A percentile compares a stretch with the other conserved stretches of the same genome.
phyloP scores from a whole-genome alignment of 2,329 filamentous ascomycete species.

The Sphaerulina musiva region DNA sequence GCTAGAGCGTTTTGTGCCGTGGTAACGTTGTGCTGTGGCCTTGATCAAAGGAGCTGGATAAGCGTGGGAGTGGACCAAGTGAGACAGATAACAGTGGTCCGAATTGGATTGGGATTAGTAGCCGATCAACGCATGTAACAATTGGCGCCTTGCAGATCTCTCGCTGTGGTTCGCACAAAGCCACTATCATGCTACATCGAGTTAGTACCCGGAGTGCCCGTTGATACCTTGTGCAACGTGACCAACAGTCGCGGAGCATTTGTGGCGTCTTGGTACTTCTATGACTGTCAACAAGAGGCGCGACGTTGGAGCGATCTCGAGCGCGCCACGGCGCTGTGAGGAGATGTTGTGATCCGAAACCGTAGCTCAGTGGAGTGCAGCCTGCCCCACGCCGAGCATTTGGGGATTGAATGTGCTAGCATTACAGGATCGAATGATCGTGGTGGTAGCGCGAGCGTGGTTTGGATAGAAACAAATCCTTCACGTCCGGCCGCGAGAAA shows the following conservation, averaged over 20 bases:
- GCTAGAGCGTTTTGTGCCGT: slow-evolving; percentile 6
- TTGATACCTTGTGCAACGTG: not conserved
- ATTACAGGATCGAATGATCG: not conserved
- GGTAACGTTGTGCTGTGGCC: slow-evolving; percentile 12
- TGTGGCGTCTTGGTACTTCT: not conserved
- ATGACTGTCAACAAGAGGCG: not conserved
- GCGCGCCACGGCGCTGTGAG: not conserved
- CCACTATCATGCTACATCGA: not conserved
- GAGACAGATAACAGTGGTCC: slow-evolving; percentile 4
- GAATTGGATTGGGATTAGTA: not conserved
- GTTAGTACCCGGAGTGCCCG: not conserved
- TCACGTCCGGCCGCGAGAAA: no score
- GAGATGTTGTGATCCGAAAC: not conserved
- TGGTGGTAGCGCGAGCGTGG: not conserved
- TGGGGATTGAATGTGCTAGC: not conserved
- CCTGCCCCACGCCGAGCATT: not conserved
- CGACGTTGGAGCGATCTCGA: not conserved
- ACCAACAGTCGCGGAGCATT: not conserved
- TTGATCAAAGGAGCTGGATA: not conserved
- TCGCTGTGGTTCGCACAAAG: slow-evolving; percentile 1
- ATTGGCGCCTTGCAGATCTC: slow-evolving; percentile 8
- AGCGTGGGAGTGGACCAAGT: slow-evolving; percentile 2
- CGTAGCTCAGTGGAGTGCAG: not conserved
- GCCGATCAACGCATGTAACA: slow-evolving; percentile 1
- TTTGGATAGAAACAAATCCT: no score